Base-by-base conservation (phyloP, 1,139 yeast genomes). In the Candida mesenterica region DNA sequence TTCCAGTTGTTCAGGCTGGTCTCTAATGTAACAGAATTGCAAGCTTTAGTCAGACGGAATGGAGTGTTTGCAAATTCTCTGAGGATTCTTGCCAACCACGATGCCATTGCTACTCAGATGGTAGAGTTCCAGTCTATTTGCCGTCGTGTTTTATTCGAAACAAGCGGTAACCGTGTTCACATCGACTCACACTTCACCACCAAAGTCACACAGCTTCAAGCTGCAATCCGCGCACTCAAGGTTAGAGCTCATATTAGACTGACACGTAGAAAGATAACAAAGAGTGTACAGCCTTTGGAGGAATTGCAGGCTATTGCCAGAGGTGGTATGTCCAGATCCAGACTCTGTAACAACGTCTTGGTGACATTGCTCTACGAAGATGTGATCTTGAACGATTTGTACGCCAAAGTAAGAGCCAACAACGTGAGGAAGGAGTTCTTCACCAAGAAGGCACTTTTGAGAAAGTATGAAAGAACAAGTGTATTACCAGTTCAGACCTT, bases 281-380 rank as follows among this genome's bases (percentile, higher is more conserved):
- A 45, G 13, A 41, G 41, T 9, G 37, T 40, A 19, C 31, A 34
- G 1, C 28, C 42, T 1, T 38, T 66, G 5, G 31, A 38, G 4
- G 75, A 68, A 18, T 53, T 79, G 2, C 87, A 80, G 49, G 62
- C 77, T 26, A 62, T 74, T 39, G 64, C 69, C 2, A 65, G 85
- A 41, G 86, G 82, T 20, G 79, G 73, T 1, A 48, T 70, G 3
- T 45, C 68, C 1, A 63, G 87, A 46, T 62, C 68, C 3, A 62
- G 58, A 23, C 53, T 77, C 34, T 70, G 75, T 42, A 65, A 72
- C 41, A 59, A 53, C 37, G 69, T 73, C 2, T 56, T 75, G 46
- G 60, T 73, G 19, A 59, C 70, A 1, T 59, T 73, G 38, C 48
- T 70, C 38, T 61, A 61, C 33, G 68, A 67, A 44, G 77, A 72